Conservation (phyloP, 1,284 basidiomycete species). For the Boletus sp. region DNA sequence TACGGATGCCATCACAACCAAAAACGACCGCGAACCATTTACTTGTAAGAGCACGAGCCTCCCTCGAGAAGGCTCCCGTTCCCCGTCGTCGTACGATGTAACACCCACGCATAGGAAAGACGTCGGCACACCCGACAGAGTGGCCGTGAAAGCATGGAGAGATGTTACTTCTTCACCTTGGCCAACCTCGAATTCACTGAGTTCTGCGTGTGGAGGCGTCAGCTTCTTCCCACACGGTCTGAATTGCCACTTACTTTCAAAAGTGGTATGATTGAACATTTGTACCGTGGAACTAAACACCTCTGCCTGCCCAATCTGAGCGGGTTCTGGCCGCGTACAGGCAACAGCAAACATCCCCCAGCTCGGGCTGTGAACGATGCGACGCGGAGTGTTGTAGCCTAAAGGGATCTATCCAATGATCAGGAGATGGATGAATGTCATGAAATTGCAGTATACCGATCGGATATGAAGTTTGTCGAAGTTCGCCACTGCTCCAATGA, state of each 20-base stretch:
- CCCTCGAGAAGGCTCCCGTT: conserved; percentile 59
- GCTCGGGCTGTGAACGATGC: conserved; percentile 57
- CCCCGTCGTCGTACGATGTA: conserved; percentile 46
- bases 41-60: conserved; percentile 44
- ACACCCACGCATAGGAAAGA: conserved; percentile 64
- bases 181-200: conserved; percentile 54
- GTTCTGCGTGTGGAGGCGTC: conserved; percentile 38
- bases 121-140: conserved; percentile 31
- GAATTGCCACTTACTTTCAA: conserved; percentile 47
- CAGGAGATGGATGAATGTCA: background rate
- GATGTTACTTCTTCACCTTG: conserved; percentile 61
- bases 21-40: conserved; percentile 33
- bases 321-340: conserved; percentile 51
- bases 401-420: conserved; percentile 54
- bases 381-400: conserved; percentile 64
- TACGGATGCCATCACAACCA: conserved; percentile 31
- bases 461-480: conserved; percentile 82
- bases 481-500: conserved; percentile 65
- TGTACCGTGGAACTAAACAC: conserved; percentile 57
- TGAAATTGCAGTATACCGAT: conserved; percentile 49
- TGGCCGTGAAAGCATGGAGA: conserved; percentile 42
- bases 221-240: background rate
- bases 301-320: conserved; percentile 53
- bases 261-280: conserved; percentile 63
- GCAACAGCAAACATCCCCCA: conserved; percentile 65